Base-by-base conservation (phyloP, 352 stramenopile genomes). In the Globisporangium nodosum region DNA sequence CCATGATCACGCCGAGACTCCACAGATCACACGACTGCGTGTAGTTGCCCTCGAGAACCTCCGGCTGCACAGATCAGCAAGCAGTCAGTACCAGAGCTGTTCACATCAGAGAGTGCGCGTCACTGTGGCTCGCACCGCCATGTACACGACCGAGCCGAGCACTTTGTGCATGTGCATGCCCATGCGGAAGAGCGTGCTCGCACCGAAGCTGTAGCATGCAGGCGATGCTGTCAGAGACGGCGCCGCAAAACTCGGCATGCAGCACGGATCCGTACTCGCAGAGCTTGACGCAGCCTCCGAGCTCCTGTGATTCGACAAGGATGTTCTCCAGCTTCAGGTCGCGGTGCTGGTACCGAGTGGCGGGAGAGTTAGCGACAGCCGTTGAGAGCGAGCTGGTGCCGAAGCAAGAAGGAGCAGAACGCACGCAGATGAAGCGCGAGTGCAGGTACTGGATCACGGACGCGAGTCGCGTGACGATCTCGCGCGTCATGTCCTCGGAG, bases 301-400 rank as follows among this genome's bases (percentile, higher is more conserved):
- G 58, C 15, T 79, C 66, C 39, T 79, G 66, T 1, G 61, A 67
- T 24, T 91, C 75, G n/a, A 88, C 54, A n/a, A 93, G 56, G 49
- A 93, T 89, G 49, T 93, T 93, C 43, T 93, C 83, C 0, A 93
- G 68, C 54, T 93, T 93, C 18, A 93, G 40, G 52, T 93, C 83
- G 1, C 83, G 83, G 50, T 93, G 83, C 81, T 90, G 50, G 20
- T 15, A 56, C 42, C 48, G 15, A 3, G 11, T 48, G 12, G 4
- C 30, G 54, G 58, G 47, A 55, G 3, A 27, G 37, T 20, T 49
- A 35, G 30, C 24, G 5, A 37, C 1, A 20, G 16, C 27, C 43
- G 21, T 54, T 52, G 48, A 4, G 24, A 27, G n/a, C 4, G 43
- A 21, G n/a, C 15, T 18, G 9, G 33, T 42, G 20, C 3, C 45